Evolutionary conservation across 2,329 filamentous ascomycete genomes (phyloP), one percentile per base, ranked within the genome.

Genomic region (Colletotrichum sojae): DNA sequence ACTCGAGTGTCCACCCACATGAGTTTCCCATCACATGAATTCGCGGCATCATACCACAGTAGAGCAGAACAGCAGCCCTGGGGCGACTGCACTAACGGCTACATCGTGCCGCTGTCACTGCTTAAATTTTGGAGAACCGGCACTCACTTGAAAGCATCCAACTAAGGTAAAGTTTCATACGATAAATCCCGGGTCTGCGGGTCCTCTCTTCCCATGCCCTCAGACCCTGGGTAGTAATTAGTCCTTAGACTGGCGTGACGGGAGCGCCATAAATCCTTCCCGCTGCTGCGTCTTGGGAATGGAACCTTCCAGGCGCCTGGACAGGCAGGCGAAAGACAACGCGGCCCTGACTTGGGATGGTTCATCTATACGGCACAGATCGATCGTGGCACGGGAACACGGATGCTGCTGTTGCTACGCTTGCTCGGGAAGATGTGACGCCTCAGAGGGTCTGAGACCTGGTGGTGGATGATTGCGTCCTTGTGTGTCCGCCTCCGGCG

Each of bases 111-210:
- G 43, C 63, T 62, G 31, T 18, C 5, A 36, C 13, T 39, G 66
- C 62, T 69, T 69, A 52, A 22, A 60, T 59, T 60, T 46, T 66
- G 54, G 66, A n/a, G 60, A 40, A 39, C 20, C 45, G 60, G 60
- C 54, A 43, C 48, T 59, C 54, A 20, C n/a, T 22, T 5, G 22
- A 22, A 39, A n/a, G 27, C 16, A 64, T 40, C 46, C 43, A 64
- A 53, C 39, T 57, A 39, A 31, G 27, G 27, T 31, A 31, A 31
- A 31, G 27, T 10, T 31, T 9, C 27, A 31, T 31, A 31, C 27
- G 27, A 8, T 31, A 31, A 31, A 31, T 31, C 27, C 27, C 27
- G 6, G 27, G 27, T 6, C 9, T 31, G 27, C 27, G 27, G 27
- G 6, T 31, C 27, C 27, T 31, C 27, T 9, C 1, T 31, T 31